Evolutionary conservation across 805 yeast species (phyloP), one percentile per base, ranked within the genome.

Genomic region (Kuraishia borneana): DNA sequence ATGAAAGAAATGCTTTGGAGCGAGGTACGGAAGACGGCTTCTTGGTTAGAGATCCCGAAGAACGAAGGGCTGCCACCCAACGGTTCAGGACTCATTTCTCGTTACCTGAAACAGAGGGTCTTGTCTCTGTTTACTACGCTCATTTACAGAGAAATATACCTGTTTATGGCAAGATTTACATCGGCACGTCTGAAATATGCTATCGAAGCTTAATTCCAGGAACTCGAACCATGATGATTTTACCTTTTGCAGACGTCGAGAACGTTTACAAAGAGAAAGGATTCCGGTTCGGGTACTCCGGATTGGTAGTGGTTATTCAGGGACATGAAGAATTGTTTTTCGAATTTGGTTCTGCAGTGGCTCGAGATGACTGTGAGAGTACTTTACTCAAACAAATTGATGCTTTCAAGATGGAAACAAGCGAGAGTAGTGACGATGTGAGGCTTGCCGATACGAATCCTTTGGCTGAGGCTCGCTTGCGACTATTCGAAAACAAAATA

Each of bases 131-230:
- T 1, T 89, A 84, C 47, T 78, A 71, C 46, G 65, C 79, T 2
- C 76, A 83, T 54, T 48, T 85, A 13, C 77, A 73, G 42, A 69
- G 82, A 42, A 70, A 81, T 9, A 58, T 84, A 14, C 95, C 95
- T 1, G 60, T 76, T 1, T 87, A 83, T 54, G 97, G 97, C 2
- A 83, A 83, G 45, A 47, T 88, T 2, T 85, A 85, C 51, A 45
- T 89, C 9, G 83, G 94, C 0, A 60, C 68, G 14, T 65, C 64
- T 21, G 72, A 69, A 36, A 50, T 89, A n/a, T 88, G 95, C 42
- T 89, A 82, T 56, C 63, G 92, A 39, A 78, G 94, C 25, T 60
- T 84, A 25, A 47, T 84, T 3, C 94, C 94, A 0, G 92, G 94
- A 0, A 65, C 81, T 0, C 68, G 71, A 25, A 81, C 94, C 1